Evolutionary conservation across 352 stramenopile species (phyloP).

Genomic region (Phytophthora pinifolia): DNA sequence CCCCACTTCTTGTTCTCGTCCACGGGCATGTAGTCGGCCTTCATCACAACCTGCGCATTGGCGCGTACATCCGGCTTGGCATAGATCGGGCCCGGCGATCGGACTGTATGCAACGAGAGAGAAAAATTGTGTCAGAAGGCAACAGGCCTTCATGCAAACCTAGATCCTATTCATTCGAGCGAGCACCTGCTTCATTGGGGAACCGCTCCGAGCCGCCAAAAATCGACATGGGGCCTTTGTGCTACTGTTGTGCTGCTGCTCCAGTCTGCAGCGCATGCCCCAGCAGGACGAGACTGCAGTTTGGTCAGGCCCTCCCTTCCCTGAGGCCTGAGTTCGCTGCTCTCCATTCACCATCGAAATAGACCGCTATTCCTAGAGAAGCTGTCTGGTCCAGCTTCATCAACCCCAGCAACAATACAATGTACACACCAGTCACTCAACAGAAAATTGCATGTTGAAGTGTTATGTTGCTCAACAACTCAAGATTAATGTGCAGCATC

Average conservation of each 20-base stretch:
- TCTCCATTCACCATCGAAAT: conserved; percentile 21
- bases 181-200: conserved; percentile 59
- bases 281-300: conserved; percentile 3
- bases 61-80: conserved; percentile 51
- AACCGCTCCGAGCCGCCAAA: conserved; percentile 81
- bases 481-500: conserved; percentile 2
- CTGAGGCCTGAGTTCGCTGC: conserved; percentile 2
- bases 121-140: background rate
- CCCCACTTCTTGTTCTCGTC: conserved; percentile 69
- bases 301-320: background rate
- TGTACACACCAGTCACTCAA: too few relatives aligned
- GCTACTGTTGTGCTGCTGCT: background rate
- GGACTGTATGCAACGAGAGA: conserved; percentile 22
- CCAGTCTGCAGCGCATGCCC: background rate
- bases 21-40: conserved; percentile 61
- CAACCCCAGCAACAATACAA: background rate
- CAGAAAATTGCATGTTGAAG: conserved; percentile 5
- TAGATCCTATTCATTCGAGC: background rate
- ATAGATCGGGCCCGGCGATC: conserved; percentile 80
- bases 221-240: conserved; percentile 57
- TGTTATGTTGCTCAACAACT: conserved; percentile 1
- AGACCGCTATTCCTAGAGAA: conserved; percentile 28
- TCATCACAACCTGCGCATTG: conserved; percentile 73
- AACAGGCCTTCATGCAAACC: background rate
- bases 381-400: too few relatives aligned